Evolutionary conservation across 176 grass and related monocot species (phyloP), one percentile per base, ranked within the genome.

Genomic region (Panicum miliaceum): DNA sequence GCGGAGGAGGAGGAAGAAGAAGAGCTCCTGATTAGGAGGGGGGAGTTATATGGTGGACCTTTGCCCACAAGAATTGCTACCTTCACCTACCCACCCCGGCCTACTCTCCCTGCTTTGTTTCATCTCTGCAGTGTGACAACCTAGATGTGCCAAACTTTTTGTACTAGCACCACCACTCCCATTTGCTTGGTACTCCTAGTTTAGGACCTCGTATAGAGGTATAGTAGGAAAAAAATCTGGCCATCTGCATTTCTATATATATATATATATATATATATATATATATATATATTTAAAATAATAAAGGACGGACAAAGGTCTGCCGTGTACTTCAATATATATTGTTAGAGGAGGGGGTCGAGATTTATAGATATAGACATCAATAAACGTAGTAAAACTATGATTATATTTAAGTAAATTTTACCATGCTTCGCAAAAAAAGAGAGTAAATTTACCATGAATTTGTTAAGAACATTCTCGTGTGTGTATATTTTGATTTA

Each of bases 11-110:
- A 52, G 15, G 71, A 40, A 14, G 32, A 42, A 13, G 45, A 16
- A 3, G 59, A 78, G 50, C 46, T 79, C 70, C 79, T 65, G 71
- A 78, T 88, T 54, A 46, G 35, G 34, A 32, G 66, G 22, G 74
- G 67, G 68, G 38, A 76, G 52, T 70, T 45, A 81, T 45, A 81
- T 70, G 19, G 53, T 85, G 88, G 77, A 89, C 77, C 52, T 85
- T 25, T 77, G 43, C 71, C 71, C 82, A 82, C 83, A 77, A 77
- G 71, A 77, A 89, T 81, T 76, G 77, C 82, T 81, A 85, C 34
- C 83, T 82, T 82, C 83, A 90, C 87, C 87, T 89, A 80, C 88
- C 71, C 38, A 77, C 36, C 34, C 37, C 19, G 37, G 36, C 48
- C 81, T 64, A 77, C 61, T 69, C 22, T 54, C 38, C 34, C 45